phyloP scores from a whole-genome alignment of 1,139 yeast genomes.

The Taphrina communis region DNA sequence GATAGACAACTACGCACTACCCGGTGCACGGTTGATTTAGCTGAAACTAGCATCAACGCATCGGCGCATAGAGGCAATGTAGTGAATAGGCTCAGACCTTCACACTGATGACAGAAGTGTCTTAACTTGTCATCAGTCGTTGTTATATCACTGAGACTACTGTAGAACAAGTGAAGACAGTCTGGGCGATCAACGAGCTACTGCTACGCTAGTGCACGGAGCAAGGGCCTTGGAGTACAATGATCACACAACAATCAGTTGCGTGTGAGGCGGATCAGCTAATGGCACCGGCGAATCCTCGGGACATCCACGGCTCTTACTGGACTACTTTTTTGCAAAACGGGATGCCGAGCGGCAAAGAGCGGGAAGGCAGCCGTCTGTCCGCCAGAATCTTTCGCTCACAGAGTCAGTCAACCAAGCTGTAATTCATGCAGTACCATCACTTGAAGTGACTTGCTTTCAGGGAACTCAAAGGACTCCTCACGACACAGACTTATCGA shows the following conservation, averaged over 20 bases:
- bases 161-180: too few species aligned
- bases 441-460: conserved; percentile 2
- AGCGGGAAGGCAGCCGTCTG: conserved; percentile 2
- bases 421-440: not conserved
- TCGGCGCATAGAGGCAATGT: not conserved
- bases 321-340: conserved; percentile 20
- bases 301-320: conserved; percentile 5
- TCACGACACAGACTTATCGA: conserved; percentile 1
- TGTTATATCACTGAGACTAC: not conserved
- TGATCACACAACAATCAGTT: not conserved
- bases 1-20: not conserved
- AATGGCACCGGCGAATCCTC: conserved; percentile 1
- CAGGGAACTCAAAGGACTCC: not conserved
- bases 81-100: not conserved
- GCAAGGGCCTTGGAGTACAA: too few species aligned
- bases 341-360: conserved; percentile 1
- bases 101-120: too few species aligned
- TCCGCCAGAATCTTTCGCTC: conserved; percentile 18
- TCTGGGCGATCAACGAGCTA: too few species aligned
- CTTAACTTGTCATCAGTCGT: not conserved
- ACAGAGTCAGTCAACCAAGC: not conserved
- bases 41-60: conserved; percentile 4
- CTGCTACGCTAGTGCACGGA: too few species aligned
- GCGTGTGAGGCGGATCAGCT: conserved; percentile 6
- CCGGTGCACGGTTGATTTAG: conserved; percentile 3